Evolutionary conservation across 2,329 filamentous ascomycete species (phyloP).

Genomic region (Talaromyces sp.): DNA sequence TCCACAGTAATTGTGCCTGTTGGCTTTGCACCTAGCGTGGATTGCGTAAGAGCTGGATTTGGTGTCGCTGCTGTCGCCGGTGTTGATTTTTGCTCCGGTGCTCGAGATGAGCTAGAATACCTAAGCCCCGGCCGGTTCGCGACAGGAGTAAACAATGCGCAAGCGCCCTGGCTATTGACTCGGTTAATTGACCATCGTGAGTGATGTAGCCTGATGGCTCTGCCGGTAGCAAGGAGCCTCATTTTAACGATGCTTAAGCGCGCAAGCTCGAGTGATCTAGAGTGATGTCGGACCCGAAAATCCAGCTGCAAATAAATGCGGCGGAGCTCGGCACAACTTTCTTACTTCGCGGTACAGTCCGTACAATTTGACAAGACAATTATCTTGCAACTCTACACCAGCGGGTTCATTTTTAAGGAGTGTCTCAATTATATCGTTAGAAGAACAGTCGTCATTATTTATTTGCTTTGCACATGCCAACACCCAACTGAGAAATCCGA

Average conservation of each 20-base stretch:
- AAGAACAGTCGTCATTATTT: neutral
- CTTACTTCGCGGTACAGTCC: neutral
- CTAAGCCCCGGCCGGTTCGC: neutral
- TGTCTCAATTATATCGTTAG: neutral
- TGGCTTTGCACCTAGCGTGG: neutral
- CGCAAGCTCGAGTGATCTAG: neutral
- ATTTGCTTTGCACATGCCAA: constrained; percentile 16
- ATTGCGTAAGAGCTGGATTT: neutral
- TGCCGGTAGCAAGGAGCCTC: constrained; percentile 39
- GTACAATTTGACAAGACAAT: neutral
- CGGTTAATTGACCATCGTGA: constrained; percentile 31
- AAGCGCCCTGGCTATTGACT: neutral
- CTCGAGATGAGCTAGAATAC: constrained; percentile 32
- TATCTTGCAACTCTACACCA: neutral
- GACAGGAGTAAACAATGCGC: constrained; percentile 7
- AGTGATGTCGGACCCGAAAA: neutral
- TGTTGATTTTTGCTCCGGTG: constrained; percentile 21
- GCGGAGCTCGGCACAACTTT: constrained; percentile 12
- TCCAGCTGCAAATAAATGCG: neutral
- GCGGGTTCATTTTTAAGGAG: neutral
- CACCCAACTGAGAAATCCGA: constrained; percentile 11
- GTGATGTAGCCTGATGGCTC: constrained; percentile 36
- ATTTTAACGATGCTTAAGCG: constrained; percentile 23
- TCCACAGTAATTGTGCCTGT: constrained; percentile 53
- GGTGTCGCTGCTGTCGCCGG: neutral